Base-by-base conservation (phyloP, 345 rosid genomes). In the Boechera divaricarpa region DNA sequence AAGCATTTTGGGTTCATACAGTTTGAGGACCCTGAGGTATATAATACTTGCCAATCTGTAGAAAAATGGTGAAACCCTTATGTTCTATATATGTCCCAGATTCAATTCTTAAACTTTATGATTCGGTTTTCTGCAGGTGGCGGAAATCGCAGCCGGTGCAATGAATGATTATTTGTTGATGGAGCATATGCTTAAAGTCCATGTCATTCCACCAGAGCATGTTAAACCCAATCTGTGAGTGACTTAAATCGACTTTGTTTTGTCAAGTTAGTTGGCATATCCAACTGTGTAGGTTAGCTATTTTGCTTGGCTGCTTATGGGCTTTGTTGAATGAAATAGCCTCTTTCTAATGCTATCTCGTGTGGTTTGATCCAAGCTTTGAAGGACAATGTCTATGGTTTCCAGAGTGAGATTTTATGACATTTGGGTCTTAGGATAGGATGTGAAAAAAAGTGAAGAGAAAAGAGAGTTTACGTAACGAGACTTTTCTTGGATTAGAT, bases 1-100 rank as follows among this genome's bases (percentile, higher is more conserved):
- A 95, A 86, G 85, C 99, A 95, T 83, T 95, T 82, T 82, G 97
- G 98, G 44, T 95, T 95, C 85, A 85, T 92, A 4, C 83, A 95
- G 72, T 91, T 95, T 52, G 89, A 88, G 59, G 86, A 87, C 72
- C 81, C 97, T 53, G 96, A 95, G 94, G 99, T 91, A 63, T 11
- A 41, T 10, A 0, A 39, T 63, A 69, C 49, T 72, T 63, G 18
- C 55, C 18, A 35, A 18, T 10, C 52, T 57, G 28, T 15, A 18
- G 12, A 12, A 52, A 9, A 42, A 1, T 64, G 41, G 2, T 48
- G 47, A 57, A 57, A 49, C 4, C 7, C 6, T 44, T 49, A 3
- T 44, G 38, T 44, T 5, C 5, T 44, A 13, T 35, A 4, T 7
- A 6, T 31, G 44, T 53, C 39, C 13, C 4, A 5, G 15, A 26